phyloP scores from a whole-genome alignment of 805 yeast species.

The Ogataea parapolymorpha region DNA sequence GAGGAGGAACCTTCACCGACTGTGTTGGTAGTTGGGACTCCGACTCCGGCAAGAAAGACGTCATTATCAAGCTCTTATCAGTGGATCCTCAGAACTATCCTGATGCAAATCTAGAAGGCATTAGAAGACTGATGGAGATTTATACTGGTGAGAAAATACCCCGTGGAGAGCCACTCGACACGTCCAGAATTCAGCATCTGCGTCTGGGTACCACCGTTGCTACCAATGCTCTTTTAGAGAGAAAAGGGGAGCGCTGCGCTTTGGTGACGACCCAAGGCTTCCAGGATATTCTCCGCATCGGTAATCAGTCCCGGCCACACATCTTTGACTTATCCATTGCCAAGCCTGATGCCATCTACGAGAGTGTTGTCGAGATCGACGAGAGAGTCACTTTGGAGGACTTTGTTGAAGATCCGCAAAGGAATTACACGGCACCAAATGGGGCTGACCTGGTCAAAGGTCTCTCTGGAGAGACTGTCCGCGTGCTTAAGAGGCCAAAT shows the following conservation, averaged over 20 bases:
- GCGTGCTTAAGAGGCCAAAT: conserved; percentile 53
- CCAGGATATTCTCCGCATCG: conserved; percentile 75
- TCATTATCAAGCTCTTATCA: conserved; percentile 73
- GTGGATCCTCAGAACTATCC: conserved; percentile 85
- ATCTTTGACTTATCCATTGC: conserved; percentile 79
- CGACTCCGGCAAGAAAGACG: conserved; percentile 50
- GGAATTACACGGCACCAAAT: conserved; percentile 23
- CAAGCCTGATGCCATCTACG: conserved; percentile 70
- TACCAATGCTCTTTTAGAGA: conserved; percentile 87
- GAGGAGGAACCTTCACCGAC: conserved; percentile 95
- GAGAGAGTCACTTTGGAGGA: conserved; percentile 87
- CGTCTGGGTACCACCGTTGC: conserved; percentile 96
- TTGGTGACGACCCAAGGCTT: conserved; percentile 86
- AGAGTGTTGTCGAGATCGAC: conserved; percentile 76
- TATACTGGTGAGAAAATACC: conserved; percentile 55
- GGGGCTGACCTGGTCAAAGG: conserved; percentile 47
- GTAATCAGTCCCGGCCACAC: conserved; percentile 88
- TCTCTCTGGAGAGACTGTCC: conserved; percentile 63
- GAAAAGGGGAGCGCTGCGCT: conserved; percentile 89
- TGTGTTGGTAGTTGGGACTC: conserved; percentile 53
- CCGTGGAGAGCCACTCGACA: conserved; percentile 56
- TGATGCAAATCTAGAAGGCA: conserved; percentile 93
- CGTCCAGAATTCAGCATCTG: conserved; percentile 60
- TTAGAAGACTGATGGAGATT: conserved; percentile 68
- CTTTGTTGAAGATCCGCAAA: conserved; percentile 68